Base-by-base conservation (phyloP, 1,284 basidiomycete species). In the Acaromyces ingoldii region DNA sequence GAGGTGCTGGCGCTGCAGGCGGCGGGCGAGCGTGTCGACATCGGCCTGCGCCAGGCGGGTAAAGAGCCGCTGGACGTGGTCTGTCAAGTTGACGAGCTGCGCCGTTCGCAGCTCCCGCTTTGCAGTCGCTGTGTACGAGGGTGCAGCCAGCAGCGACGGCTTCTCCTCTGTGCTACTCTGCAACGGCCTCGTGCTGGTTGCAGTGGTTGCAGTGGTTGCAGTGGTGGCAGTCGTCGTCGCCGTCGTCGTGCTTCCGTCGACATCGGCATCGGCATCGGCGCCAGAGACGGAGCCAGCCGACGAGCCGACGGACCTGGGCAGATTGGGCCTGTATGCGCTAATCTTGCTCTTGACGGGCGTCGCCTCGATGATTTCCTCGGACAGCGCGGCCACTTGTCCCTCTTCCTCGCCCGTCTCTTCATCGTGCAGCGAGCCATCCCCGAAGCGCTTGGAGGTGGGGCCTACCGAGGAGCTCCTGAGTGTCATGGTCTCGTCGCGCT, bases 1-100 rank as follows among this genome's bases (percentile, higher is more conserved):
- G 1, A 97, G 81, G 67, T 92, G 84, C 63, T 97, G 93, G 41
- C 91, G 85, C 76, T 91, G 93, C 38, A 98, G 80, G 13, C 93
- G 84, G 54, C 87, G 87, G 38, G 88, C 88, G 34, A 98, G 80
- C 0, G 90, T 91, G 25, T 87, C 81, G 1, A 92, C 85, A 64
- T 98, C 92, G 1, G 91, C 86, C 60, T 87, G 84, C 15, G 82
- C 78, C 59, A 96, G 80, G 17, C 86, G 83, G 49, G 80, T 81
- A 46, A 89, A 79, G 10, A 95, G 77, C 24, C 82, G 79, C 25
- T 80, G 76, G 48, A 87, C 79, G 60, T 86, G 85, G 34, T 92
- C 89, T 46, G 92, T 76, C 19, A 95, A 78, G 7, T 78, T 76
- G 39, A 82, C 77, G 26, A 90, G 78, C 46, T 67, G 65, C 1